Percentiles rank a stretch among this genome's conserved stretches.
phyloP scores from a whole-genome alignment of 106 monocot species.

The Cymbidium sinense region DNA sequence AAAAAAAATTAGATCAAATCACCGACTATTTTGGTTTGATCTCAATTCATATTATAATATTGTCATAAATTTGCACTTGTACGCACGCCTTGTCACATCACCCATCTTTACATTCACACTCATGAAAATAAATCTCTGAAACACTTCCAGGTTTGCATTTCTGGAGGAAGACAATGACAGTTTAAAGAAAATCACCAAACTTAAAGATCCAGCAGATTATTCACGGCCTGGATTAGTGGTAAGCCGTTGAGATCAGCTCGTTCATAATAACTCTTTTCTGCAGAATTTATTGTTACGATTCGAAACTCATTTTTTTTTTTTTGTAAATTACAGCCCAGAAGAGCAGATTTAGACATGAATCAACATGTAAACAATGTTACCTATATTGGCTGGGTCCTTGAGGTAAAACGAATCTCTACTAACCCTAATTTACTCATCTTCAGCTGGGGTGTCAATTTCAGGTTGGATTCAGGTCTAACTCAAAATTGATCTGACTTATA shows the following conservation, averaged over 20 bases:
- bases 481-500: no score
- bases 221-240: constrained; percentile 77
- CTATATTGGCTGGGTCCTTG: constrained; percentile 98
- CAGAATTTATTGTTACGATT: neutral
- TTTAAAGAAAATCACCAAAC: constrained; percentile 88
- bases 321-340: constrained; percentile 64
- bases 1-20: neutral
- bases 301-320: neutral
- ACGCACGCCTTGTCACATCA: neutral
- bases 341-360: constrained; percentile 99
- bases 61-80: neutral
- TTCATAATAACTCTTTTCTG: neutral
- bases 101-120: neutral
- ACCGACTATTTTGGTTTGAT: neutral
- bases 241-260: constrained; percentile 10
- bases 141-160: constrained; percentile 64
- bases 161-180: constrained; percentile 80
- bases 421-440: neutral
- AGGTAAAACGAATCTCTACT: constrained; percentile 42
- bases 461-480: no score
- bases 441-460: no score
- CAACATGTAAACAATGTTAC: constrained; percentile 99
- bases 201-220: constrained; percentile 70
- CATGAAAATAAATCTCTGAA: neutral
- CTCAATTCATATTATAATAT: neutral